These are phyloP conservation scores for Fusarium sambucinum DNA, from an alignment of 2,329 filamentous ascomycete genomes.

Conservation along the genomic window DNA sequence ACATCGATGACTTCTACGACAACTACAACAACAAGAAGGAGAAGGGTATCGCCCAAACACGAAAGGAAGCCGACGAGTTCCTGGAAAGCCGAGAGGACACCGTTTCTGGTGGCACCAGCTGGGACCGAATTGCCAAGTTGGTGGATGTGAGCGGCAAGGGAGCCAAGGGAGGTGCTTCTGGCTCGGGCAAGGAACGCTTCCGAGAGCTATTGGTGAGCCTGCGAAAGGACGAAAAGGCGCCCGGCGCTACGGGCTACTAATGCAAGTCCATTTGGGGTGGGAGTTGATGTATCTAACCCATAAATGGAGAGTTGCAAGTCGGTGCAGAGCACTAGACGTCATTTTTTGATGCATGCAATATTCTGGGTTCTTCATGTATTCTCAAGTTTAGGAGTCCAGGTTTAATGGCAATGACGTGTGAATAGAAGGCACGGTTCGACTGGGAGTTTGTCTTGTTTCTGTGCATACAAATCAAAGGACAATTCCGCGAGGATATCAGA, in stretches of 20 bases:
- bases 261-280: conserved; percentile 6
- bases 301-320: conserved; percentile 27
- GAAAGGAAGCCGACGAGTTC: conserved; percentile 94
- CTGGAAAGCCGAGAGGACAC: conserved; percentile 90
- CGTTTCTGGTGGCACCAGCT: conserved; percentile 93
- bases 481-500: conserved; percentile 34
- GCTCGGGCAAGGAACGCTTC: conserved; percentile 96
- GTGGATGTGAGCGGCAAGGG: conserved; percentile 98
- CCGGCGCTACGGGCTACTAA: conserved; percentile 73
- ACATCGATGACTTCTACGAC: conserved; percentile 99
- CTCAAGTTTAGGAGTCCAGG: conserved; percentile 50
- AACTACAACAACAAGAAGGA: conserved; percentile 99
- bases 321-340: conserved; percentile 40
- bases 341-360: conserved; percentile 42
- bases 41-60: conserved; percentile 88
- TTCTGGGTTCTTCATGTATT: conserved; percentile 48
- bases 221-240: conserved; percentile 91
- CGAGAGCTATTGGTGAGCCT: conserved; percentile 88
- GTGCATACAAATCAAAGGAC: conserved; percentile 12
- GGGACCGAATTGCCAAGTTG: conserved; percentile 97
- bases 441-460: conserved; percentile 1
- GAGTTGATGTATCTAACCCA: conserved; percentile 17
- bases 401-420: conserved; percentile 50
- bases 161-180: conserved; percentile 83
- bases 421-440: conserved; percentile 44